Evolutionary conservation across 305 asterid species (phyloP).

Genomic region (Fraxinus platypoda): DNA sequence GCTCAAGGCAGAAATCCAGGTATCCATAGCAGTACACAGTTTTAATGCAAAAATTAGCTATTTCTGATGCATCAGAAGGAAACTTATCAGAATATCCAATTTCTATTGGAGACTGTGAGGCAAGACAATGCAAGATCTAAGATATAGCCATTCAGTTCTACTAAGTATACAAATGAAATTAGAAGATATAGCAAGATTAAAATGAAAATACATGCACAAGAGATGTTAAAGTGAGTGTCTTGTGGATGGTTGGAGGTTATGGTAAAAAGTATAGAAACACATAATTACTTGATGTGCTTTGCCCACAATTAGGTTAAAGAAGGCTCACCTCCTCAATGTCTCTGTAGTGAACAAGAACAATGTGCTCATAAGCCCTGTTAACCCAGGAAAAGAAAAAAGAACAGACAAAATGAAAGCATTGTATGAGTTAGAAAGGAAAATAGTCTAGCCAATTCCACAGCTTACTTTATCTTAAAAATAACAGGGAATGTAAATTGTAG

Average conservation of each 20-base stretch:
- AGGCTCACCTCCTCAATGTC: conserved; percentile 82
- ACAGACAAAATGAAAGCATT: neutral
- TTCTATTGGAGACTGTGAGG: neutral
- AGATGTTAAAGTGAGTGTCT: conserved; percentile 8
- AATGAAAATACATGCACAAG: conserved; percentile 9
- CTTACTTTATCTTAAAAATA: conserved; percentile 11
- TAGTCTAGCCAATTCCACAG: conserved; percentile 4
- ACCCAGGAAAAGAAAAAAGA: conserved; percentile 25
- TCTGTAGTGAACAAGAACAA: conserved; percentile 98
- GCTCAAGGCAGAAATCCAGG: conserved; percentile 5
- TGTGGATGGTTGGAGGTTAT: conserved; percentile 16
- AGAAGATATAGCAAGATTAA: neutral
- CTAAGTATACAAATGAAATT: conserved; percentile 1
- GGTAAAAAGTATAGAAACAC: neutral
- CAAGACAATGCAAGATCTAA: conserved; percentile 9
- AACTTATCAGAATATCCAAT: neutral
- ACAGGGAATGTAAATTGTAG: neutral
- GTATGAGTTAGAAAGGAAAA: neutral
- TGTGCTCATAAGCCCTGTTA: conserved; percentile 82
- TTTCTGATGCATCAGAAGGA: conserved; percentile 8
- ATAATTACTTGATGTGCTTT: conserved; percentile 14
- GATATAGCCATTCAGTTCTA: conserved; percentile 4
- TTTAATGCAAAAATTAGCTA: conserved; percentile 1
- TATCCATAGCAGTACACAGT: neutral
- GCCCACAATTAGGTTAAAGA: conserved; percentile 19